Evolutionary conservation across 2,329 filamentous ascomycete species (phyloP).

Genomic region (Talaromyces sp.): DNA sequence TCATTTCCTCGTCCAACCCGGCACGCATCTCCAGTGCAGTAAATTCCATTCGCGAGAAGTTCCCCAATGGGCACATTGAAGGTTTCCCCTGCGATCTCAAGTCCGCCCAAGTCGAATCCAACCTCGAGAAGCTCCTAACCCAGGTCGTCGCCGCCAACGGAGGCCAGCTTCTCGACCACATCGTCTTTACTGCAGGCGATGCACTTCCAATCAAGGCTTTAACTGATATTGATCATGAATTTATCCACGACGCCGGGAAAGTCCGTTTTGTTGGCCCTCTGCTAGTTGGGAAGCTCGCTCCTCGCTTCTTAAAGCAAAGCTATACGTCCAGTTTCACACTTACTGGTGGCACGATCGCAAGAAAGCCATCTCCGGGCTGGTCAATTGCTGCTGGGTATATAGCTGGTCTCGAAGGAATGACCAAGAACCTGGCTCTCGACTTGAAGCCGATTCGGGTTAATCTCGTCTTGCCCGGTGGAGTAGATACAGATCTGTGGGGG

Average conservation of each 20-base stretch:
- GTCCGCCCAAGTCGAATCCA: slow-evolving; percentile 27
- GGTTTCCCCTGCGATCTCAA: slow-evolving; percentile 50
- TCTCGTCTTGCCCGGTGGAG: slow-evolving; percentile 52
- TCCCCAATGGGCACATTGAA: slow-evolving; percentile 42
- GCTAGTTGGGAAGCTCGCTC: slow-evolving; percentile 49
- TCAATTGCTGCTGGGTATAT: slow-evolving; percentile 22
- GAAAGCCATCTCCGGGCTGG: slow-evolving; percentile 32
- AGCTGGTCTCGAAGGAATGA: slow-evolving; percentile 45
- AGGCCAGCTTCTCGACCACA: slow-evolving; percentile 45
- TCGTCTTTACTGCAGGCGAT: slow-evolving; percentile 55
- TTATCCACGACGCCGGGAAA: slow-evolving; percentile 18
- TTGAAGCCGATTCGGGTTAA: slow-evolving; percentile 62
- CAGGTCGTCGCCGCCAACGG: background rate
- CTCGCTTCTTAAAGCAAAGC: slow-evolving; percentile 40
- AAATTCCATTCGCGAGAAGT: slow-evolving; percentile 35
- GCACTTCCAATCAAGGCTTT: slow-evolving; percentile 31
- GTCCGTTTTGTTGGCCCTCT: slow-evolving; percentile 37
- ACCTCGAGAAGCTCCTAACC: background rate
- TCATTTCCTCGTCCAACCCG: slow-evolving; percentile 44
- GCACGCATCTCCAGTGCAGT: slow-evolving; percentile 37
- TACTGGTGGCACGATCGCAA: slow-evolving; percentile 47
- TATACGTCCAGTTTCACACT: slow-evolving; percentile 50
- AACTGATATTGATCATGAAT: slow-evolving; percentile 19
- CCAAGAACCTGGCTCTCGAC: slow-evolving; percentile 56
- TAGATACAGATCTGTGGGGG: slow-evolving; percentile 45